Conservation (phyloP, 331 rosid species). For the Rosa hybrid region DNA sequence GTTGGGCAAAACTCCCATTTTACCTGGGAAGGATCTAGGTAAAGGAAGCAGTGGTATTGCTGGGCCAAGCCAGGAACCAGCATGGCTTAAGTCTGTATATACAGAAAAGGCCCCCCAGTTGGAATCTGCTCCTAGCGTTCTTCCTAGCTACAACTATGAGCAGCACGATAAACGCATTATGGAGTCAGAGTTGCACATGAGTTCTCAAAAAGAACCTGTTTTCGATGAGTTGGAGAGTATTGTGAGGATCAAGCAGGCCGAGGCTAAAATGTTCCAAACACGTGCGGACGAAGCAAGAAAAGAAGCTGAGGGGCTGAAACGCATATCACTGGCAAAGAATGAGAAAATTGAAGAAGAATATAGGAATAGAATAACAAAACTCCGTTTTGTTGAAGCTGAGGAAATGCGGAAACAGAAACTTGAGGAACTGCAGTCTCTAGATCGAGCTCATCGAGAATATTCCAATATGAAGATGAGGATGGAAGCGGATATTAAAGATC, state of each 20-base stretch:
- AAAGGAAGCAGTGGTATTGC: slow-evolving; percentile 59
- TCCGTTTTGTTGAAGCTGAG: slow-evolving; percentile 69
- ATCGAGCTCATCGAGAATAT: slow-evolving; percentile 77
- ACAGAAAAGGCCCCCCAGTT: slow-evolving; percentile 59
- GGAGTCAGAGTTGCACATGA: slow-evolving; percentile 62
- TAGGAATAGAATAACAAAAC: slow-evolving; percentile 59
- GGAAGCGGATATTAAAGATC: slow-evolving; percentile 88
- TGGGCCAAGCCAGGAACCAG: slow-evolving; percentile 76
- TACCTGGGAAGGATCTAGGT: slow-evolving; percentile 56
- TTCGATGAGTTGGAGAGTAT: slow-evolving; percentile 86
- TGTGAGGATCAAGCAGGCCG: slow-evolving; percentile 77
- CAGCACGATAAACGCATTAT: slow-evolving; percentile 57
- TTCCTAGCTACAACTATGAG: slow-evolving; percentile 62
- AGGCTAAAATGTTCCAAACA: slow-evolving; percentile 89
- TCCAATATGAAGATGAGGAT: slow-evolving; percentile 81
- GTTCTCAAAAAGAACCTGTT: slow-evolving; percentile 65
- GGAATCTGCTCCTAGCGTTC: slow-evolving; percentile 60
- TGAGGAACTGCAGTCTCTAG: slow-evolving; percentile 79
- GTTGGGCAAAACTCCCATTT: slow-evolving; percentile 38
- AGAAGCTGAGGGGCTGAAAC: slow-evolving; percentile 86
- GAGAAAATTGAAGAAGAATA: slow-evolving; percentile 86
- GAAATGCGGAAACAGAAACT: slow-evolving; percentile 70
- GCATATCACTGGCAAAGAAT: slow-evolving; percentile 81
- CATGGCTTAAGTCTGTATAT: slow-evolving; percentile 70
- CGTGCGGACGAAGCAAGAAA: slow-evolving; percentile 94